phyloP scores from a whole-genome alignment of 2,329 filamentous ascomycete genomes.

The Karstenula rhodostoma region DNA sequence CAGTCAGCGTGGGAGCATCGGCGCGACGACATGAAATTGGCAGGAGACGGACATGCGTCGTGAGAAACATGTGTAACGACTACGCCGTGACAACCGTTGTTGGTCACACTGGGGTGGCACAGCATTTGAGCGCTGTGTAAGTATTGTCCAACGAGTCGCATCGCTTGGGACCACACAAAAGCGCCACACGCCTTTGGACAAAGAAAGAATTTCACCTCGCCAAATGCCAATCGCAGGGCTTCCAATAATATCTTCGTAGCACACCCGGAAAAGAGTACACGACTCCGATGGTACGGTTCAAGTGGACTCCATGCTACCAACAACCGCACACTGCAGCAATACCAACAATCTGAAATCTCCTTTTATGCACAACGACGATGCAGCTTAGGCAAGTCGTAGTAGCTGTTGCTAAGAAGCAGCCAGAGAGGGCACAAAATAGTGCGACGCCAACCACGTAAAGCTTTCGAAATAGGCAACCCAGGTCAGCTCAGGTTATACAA shows the following conservation, averaged over 20 bases:
- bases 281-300: neutral
- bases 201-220: neutral
- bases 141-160: neutral
- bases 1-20: neutral
- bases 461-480: no score
- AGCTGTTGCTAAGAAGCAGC: neutral
- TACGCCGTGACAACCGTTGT: neutral
- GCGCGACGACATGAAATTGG: constrained; percentile 1
- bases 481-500: no score
- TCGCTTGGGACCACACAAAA: neutral
- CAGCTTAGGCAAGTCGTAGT: no score
- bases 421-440: no score
- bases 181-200: neutral
- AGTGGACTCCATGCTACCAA: no score
- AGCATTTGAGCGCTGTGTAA: neutral
- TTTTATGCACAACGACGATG: neutral
- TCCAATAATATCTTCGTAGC: neutral
- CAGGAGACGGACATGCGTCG: neutral
- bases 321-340: no score
- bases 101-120: constrained; percentile 1
- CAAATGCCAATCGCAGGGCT: neutral
- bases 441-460: no score
- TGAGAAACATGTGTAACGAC: neutral
- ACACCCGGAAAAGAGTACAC: neutral
- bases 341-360: no score